Base-by-base conservation (phyloP, 306 rosid species). In the Ziziphus jujuba region DNA sequence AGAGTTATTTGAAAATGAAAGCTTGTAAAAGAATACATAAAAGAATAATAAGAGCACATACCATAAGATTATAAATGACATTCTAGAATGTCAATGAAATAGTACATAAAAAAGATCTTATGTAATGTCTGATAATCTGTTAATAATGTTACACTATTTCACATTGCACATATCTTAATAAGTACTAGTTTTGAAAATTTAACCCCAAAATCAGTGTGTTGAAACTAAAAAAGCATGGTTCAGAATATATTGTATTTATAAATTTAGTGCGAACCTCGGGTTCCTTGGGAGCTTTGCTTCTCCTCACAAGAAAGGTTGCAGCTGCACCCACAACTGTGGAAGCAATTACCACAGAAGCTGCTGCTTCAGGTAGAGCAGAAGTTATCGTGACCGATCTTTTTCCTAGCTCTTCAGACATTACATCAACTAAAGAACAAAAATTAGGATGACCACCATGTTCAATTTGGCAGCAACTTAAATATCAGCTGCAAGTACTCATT, bases 321-420 rank as follows among this genome's bases (percentile, higher is more conserved):
- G 98, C 98, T 53, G 91, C 88, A 24, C 97, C 96, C 35, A 90
- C 89, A 3, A 90, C 64, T 69, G 91, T 86, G 45, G 91, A 92
- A 38, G 90, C 91, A 19, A 90, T 82, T 9, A 87, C 98, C 71
- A 88, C 78, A 16, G 97, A 88, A 70, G 95, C 96, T 0, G 88
- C 98, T 38, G 98, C 86, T 78, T 90, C 97, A 2, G 90, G 96
- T 61, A 93, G 74, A 40, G 96, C 86, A 61, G 66, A 75, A 21
- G 86, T 65, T 60, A 67, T 70, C 2, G 72, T 54, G 56, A 79
- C 64, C 75, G 54, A 28, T 73, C 83, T 84, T 73, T 89, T 90
- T 75, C 87, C 79, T 61, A 76, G 89, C 66, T 77, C 75, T 59
- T 73, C 84, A 33, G 79, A 70, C 74, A 86, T 88, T 49, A 59